Percentiles rank a stretch among this genome's conserved stretches.
Conservation (phyloP, 768 basidiomycete genomes). For the Suillus occidentalis region DNA sequence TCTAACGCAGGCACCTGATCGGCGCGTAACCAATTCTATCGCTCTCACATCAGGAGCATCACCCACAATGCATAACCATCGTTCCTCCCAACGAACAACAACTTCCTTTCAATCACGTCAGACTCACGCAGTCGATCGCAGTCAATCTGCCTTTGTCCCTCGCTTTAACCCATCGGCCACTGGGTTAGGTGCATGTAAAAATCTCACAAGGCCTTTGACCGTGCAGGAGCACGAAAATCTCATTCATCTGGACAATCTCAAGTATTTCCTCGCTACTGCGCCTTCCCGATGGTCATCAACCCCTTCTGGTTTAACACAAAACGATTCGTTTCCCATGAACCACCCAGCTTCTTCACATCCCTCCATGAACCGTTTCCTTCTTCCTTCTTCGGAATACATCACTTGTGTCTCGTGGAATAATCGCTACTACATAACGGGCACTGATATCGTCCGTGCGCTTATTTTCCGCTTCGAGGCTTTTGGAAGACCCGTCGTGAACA, state of each 20-base stretch:
- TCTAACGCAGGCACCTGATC: constrained; percentile 1
- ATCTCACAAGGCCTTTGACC: constrained; percentile 50
- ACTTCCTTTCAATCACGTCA: not conserved
- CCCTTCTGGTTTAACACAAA: constrained; percentile 25
- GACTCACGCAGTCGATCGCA: not conserved
- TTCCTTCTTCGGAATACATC: constrained; percentile 86
- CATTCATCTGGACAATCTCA: constrained; percentile 77
- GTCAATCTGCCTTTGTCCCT: constrained; percentile 9
- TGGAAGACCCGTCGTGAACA: constrained; percentile 84
- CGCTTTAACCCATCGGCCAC: constrained; percentile 21
- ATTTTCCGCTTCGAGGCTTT: constrained; percentile 95
- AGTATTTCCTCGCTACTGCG: constrained; percentile 86
- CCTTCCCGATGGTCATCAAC: constrained; percentile 67
- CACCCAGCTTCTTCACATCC: constrained; percentile 64
- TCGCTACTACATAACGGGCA: constrained; percentile 92
- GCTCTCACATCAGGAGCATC: not conserved
- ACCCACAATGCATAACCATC: not conserved
- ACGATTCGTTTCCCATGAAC: constrained; percentile 8
- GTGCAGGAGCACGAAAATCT: constrained; percentile 67
- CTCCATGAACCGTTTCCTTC: constrained; percentile 80
- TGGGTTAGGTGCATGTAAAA: constrained; percentile 28
- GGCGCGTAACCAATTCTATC: not conserved
- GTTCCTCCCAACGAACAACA: not conserved
- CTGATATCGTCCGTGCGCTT: constrained; percentile 92
- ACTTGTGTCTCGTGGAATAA: constrained; percentile 92